A percentile compares a stretch with the other conserved stretches of the same genome.
Conservation (phyloP, 441 rosid genomes). For the Jatropha multifida region DNA sequence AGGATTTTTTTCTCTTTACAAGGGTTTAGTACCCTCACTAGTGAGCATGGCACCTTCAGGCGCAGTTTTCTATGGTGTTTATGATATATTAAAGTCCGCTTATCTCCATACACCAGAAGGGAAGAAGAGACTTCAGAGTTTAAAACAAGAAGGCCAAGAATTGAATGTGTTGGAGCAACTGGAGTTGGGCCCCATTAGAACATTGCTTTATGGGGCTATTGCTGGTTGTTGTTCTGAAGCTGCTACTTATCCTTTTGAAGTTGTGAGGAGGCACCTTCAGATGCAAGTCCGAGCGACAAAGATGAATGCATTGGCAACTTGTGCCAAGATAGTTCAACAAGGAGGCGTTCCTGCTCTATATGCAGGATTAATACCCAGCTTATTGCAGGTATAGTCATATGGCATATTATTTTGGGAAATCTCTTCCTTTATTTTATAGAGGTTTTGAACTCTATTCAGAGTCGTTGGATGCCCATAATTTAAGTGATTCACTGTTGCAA, state of each 20-base stretch:
- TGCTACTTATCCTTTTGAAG: slow-evolving; percentile 90
- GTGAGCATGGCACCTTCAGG: slow-evolving; percentile 95
- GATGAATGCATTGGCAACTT: slow-evolving; percentile 66
- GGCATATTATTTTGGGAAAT: neutral
- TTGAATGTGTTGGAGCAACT: slow-evolving; percentile 73
- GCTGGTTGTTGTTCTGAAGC: slow-evolving; percentile 96
- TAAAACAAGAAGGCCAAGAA: slow-evolving; percentile 64
- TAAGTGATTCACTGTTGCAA: neutral
- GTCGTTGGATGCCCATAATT: neutral
- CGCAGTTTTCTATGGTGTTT: slow-evolving; percentile 91
- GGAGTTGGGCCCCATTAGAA: slow-evolving; percentile 77
- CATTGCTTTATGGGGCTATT: slow-evolving; percentile 83
- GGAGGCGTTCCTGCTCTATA: slow-evolving; percentile 88
- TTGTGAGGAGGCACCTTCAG: slow-evolving; percentile 91
- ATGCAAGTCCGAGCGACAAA: slow-evolving; percentile 67
- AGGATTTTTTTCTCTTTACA: slow-evolving; percentile 85
- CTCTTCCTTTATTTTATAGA: neutral
- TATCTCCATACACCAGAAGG: slow-evolving; percentile 88
- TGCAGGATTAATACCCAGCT: slow-evolving; percentile 80
- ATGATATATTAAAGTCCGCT: slow-evolving; percentile 72
- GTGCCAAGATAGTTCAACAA: slow-evolving; percentile 65
- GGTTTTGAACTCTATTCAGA: neutral
- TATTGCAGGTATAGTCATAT: slow-evolving; percentile 62
- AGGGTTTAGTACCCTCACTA: slow-evolving; percentile 79
- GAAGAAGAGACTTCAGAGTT: slow-evolving; percentile 55